These are phyloP conservation scores for Coniochaeta sp. DNA, from an alignment of 2,329 filamentous ascomycete genomes.

Conservation along the genomic window DNA sequence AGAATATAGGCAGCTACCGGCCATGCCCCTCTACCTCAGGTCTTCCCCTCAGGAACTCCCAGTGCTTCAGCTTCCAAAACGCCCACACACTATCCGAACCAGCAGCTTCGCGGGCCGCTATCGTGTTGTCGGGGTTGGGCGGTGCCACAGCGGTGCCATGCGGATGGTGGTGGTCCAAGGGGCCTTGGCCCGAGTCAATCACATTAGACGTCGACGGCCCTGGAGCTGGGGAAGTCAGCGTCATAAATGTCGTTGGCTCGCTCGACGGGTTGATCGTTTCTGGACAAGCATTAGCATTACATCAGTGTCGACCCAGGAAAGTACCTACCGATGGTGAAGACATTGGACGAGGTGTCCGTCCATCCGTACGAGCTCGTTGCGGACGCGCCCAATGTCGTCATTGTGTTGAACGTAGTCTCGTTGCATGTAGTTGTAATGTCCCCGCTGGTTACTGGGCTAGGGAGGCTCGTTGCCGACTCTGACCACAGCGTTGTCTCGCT, in stretches of 20 bases:
- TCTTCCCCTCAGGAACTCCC: background rate
- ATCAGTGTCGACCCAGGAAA: background rate
- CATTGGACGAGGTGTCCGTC: background rate
- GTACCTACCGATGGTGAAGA: background rate
- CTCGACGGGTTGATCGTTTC: background rate
- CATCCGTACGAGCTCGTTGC: background rate
- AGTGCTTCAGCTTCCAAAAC: background rate
- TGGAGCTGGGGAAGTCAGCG: slow-evolving; percentile 2
- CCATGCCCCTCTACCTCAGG: background rate
- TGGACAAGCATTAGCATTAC: background rate
- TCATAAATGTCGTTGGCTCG: slow-evolving; percentile 9
- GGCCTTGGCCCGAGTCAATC: slow-evolving; percentile 8
- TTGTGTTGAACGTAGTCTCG: slow-evolving; percentile 8
- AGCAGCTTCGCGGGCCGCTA: background rate
- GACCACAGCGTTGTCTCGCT: background rate
- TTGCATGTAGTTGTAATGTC: slow-evolving; percentile 8
- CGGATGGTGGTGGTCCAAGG: slow-evolving; percentile 10
- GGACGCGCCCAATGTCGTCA: background rate
- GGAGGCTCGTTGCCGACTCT: background rate
- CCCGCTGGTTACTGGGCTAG: background rate
- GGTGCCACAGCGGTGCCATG: background rate
- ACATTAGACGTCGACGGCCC: slow-evolving; percentile 6
- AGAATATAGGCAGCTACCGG: background rate
- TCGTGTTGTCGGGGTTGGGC: background rate
- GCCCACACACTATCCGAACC: background rate